Evolutionary conservation across 306 rosid genomes (phyloP).

Genomic region (Fagus crenata): DNA sequence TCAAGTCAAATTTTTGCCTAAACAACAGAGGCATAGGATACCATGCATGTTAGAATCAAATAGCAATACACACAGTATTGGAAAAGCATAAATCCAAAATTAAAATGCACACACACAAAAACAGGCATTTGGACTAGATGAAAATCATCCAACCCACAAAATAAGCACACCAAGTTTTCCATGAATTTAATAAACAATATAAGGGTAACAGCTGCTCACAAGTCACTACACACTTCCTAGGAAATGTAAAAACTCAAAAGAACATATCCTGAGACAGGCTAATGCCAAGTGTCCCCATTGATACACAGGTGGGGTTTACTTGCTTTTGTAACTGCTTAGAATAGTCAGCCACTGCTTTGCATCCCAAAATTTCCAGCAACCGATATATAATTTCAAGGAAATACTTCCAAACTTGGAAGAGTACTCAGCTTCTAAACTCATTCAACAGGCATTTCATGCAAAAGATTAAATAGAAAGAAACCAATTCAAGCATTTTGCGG

Average conservation of each 20-base stretch:
- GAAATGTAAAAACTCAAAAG: neutral
- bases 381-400: no score
- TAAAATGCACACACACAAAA: no score
- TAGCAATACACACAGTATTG: neutral
- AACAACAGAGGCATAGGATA: neutral
- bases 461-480: no score
- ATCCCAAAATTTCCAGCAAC: no score
- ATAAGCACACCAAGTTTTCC: neutral
- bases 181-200: neutral
- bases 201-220: neutral
- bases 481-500: no score
- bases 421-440: no score
- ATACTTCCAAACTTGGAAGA: no score
- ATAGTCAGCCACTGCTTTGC: no score
- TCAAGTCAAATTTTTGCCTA: neutral
- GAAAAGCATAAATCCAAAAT: neutral
- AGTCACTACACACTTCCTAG: neutral
- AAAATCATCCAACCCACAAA: neutral
- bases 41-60: neutral
- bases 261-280: neutral
- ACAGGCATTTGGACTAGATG: neutral
- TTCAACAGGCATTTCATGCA: no score
- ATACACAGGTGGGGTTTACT: neutral
- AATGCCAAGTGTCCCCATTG: neutral
- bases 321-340: no score